Base-by-base conservation (phyloP, 2,329 filamentous ascomycete genomes). In the Paramyrothecium roridum region DNA sequence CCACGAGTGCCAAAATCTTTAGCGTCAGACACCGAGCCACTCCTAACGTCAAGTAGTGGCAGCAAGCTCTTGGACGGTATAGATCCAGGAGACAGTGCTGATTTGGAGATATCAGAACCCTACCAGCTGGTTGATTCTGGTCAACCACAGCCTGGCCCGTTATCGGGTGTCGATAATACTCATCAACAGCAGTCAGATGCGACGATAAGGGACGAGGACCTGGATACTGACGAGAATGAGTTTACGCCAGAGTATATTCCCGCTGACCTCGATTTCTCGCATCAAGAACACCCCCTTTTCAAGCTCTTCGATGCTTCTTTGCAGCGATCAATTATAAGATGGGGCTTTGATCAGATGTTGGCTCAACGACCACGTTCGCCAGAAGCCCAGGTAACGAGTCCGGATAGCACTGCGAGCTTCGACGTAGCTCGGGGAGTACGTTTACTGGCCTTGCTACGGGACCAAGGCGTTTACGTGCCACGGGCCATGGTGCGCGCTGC, bases 211-310 rank as follows among this genome's bases (percentile, higher is more conserved):
- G 26, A 30, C 26, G 26, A 30, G 10, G 26, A 10, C 26, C 10
- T 30, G 8, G n/a, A 22, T 12, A 22, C 4, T n/a, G 52, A 56
- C 19, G 55, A 54, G 30, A 59, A 56, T 17, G 13, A 30, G 26
- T 10, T 21, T 21, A 47, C 45, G 17, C 12, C 20, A 30, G 55
- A 59, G 17, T 65, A 58, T 52, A 76, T 70, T 50, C 70, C 65
- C 17, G 65, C 62, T 23, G 80, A 82, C 53, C 65, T 83, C 13
- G 70, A 75, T 2, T 64, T 73, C 22, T 57, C 59, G 11, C 73
- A 76, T 52, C 69, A 66, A 2, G 62, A 72, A 13, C 81, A 84
- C 56, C 81, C 81, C 2, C 54, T 83, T 8, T 73, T 70, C 45
- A 70, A 70, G 40, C 68, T 84, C 20, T 82, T 84, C 57, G 67